These are phyloP conservation scores for Fusarium graminum DNA, from an alignment of 2,329 filamentous ascomycete species.

Conservation along the genomic window DNA sequence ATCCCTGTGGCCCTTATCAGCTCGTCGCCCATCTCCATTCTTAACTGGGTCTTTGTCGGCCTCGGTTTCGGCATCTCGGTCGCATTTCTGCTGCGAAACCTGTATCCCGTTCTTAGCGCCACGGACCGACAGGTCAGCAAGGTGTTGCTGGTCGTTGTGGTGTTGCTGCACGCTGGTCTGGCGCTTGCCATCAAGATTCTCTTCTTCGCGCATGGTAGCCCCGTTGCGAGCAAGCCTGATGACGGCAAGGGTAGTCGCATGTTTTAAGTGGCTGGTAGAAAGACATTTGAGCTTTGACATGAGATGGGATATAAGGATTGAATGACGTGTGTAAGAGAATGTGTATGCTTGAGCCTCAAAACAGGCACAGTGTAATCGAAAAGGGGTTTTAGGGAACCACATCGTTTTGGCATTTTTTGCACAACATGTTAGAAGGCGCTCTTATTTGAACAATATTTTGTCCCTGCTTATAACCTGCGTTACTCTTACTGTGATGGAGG, in stretches of 20 bases:
- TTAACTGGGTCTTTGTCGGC: conserved; percentile 95
- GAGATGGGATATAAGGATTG: conserved; percentile 23
- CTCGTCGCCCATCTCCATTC: conserved; percentile 85
- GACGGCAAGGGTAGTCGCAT: conserved; percentile 40
- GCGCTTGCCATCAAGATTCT: conserved; percentile 95
- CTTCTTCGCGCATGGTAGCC: conserved; percentile 88
- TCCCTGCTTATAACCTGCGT: background rate
- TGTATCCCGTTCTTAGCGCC: conserved; percentile 91
- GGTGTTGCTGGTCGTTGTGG: conserved; percentile 84
- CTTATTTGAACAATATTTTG: conserved; percentile 32
- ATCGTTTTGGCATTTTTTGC: conserved; percentile 39
- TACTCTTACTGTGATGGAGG: conserved; percentile 47
- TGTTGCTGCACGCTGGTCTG: conserved; percentile 88
- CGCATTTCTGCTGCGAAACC: conserved; percentile 84
- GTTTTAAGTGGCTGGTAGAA: conserved; percentile 28
- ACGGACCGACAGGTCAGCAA: conserved; percentile 94
- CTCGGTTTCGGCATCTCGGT: conserved; percentile 87
- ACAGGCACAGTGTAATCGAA: conserved; percentile 22
- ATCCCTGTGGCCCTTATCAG: conserved; percentile 92
- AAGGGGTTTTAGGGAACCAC: conserved; percentile 30
- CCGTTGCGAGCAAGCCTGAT: conserved; percentile 57
- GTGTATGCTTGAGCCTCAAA: conserved; percentile 17
- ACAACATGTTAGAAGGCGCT: conserved; percentile 42
- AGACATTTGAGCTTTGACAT: conserved; percentile 6
- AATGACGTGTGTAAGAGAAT: conserved; percentile 37